Percentiles rank a stretch among this genome's conserved stretches.
phyloP scores from a whole-genome alignment of 176 grass and related monocot genomes.

The Bonia amplexicaulis region DNA sequence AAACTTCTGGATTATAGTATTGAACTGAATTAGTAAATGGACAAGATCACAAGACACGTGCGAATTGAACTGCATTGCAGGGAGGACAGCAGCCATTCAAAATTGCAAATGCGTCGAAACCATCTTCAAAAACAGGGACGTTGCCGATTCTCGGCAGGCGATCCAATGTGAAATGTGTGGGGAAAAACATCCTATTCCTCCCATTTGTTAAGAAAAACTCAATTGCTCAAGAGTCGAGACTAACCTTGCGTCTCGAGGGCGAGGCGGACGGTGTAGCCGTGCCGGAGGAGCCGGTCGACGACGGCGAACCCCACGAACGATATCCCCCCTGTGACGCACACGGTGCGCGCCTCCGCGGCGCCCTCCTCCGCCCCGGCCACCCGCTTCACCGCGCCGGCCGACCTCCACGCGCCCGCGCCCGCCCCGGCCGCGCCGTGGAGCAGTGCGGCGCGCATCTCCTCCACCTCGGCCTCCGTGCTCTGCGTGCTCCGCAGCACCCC shows the following conservation, averaged over 20 bases:
- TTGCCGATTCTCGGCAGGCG: not conserved
- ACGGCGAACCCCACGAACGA: constrained; percentile 87
- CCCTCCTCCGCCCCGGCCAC: constrained; percentile 23
- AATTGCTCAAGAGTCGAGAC: not conserved
- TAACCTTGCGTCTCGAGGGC: constrained; percentile 88
- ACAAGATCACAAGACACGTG: too few species aligned
- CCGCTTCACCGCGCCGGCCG: constrained; percentile 24
- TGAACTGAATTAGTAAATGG: not conserved
- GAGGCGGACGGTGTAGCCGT: constrained; percentile 79
- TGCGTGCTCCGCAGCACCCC: constrained; percentile 85
- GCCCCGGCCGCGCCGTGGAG: not conserved
- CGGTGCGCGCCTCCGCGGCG: constrained; percentile 37
- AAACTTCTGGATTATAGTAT: not conserved
- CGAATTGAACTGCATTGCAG: constrained; percentile 6
- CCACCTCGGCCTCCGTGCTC: constrained; percentile 87
- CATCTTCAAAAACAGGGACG: not conserved
- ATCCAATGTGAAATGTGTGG: not conserved
- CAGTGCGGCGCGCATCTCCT: constrained; percentile 76
- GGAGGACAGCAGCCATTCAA: not conserved
- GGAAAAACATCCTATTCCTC: not conserved
- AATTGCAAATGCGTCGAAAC: not conserved
- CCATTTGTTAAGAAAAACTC: not conserved
- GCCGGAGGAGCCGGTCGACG: constrained; percentile 76
- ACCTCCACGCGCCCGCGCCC: constrained; percentile 25
- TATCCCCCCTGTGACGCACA: constrained; percentile 85